Percentiles rank a stretch among this genome's conserved stretches.
Conservation (phyloP, 2,329 filamentous ascomycete species). For the Hypoxylon sp. region DNA sequence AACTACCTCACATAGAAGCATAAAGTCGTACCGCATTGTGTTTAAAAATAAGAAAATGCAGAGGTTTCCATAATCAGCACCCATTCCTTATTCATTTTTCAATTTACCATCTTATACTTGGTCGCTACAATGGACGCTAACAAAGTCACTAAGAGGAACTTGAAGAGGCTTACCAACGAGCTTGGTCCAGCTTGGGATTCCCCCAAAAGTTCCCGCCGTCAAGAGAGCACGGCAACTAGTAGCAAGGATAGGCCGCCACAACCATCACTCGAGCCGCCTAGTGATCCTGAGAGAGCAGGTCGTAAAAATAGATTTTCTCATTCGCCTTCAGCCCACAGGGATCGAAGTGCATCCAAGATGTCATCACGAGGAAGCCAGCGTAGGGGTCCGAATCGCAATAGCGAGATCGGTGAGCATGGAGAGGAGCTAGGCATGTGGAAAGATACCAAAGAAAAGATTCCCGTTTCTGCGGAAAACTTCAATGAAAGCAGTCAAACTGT, state of each 20-base stretch:
- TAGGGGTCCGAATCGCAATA: constrained; percentile 50
- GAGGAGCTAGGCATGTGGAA: constrained; percentile 55
- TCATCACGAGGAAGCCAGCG: constrained; percentile 46
- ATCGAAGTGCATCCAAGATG: constrained; percentile 30
- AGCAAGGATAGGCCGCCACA: too few species aligned
- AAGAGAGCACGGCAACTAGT: constrained; percentile 8
- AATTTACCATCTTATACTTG: background rate
- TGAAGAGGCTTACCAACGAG: constrained; percentile 31
- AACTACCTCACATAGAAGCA: too few species aligned
- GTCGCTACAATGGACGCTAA: constrained; percentile 31
- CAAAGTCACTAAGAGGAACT: constrained; percentile 27
- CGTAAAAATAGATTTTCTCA: too few species aligned
- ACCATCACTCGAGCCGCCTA: too few species aligned
- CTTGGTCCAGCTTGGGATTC: constrained; percentile 36
- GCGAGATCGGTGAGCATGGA: constrained; percentile 50
- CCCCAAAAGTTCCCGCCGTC: constrained; percentile 19
- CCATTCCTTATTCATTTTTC: constrained; percentile 1
- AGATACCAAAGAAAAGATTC: constrained; percentile 51
- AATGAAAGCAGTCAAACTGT: constrained; percentile 53
- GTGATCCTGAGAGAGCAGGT: too few species aligned
- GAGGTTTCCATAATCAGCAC: background rate
- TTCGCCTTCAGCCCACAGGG: constrained; percentile 1
- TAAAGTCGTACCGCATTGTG: too few species aligned
- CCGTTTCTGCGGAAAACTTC: constrained; percentile 47
- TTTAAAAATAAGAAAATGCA: too few species aligned